These are phyloP conservation scores for Colletotrichum acutatum DNA, from an alignment of 2,329 filamentous ascomycete genomes.

Conservation along the genomic window DNA sequence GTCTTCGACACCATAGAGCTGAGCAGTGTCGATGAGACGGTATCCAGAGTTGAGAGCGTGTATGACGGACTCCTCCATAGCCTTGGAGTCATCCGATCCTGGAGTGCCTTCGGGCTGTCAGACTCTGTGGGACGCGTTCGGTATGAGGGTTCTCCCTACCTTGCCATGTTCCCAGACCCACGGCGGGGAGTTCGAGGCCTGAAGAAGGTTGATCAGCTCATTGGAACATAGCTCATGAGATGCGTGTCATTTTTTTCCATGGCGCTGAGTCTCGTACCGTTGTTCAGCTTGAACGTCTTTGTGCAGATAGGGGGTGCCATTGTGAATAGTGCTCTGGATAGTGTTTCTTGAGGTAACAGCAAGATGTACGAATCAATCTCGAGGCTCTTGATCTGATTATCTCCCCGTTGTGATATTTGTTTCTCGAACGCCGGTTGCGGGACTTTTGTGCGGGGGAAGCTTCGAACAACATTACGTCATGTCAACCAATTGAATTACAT, in stretches of 20 bases:
- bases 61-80: constrained; percentile 44
- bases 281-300: constrained; percentile 37
- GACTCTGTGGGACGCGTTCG: neutral
- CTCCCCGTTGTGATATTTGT: neutral
- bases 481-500: neutral
- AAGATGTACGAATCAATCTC: no score
- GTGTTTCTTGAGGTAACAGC: neutral
- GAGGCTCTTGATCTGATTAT: no score
- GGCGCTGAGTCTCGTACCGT: constrained; percentile 4
- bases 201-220: neutral
- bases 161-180: constrained; percentile 42
- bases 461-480: neutral
- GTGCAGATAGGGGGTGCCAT: constrained; percentile 35
- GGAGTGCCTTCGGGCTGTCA: constrained; percentile 20
- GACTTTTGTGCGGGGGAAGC: neutral
- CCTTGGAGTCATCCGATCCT: constrained; percentile 36
- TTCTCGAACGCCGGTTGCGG: neutral
- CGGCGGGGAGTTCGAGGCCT: constrained; percentile 37
- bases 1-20: constrained; percentile 41
- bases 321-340: neutral
- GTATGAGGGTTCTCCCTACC: constrained; percentile 22
- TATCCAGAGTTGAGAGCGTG: constrained; percentile 44
- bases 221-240: no score
- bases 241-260: no score
- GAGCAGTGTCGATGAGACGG: constrained; percentile 43